Percentiles rank a stretch among this genome's conserved stretches.
Evolutionary conservation across 345 rosid species (phyloP).

Genomic region (Linum trigynum): DNA sequence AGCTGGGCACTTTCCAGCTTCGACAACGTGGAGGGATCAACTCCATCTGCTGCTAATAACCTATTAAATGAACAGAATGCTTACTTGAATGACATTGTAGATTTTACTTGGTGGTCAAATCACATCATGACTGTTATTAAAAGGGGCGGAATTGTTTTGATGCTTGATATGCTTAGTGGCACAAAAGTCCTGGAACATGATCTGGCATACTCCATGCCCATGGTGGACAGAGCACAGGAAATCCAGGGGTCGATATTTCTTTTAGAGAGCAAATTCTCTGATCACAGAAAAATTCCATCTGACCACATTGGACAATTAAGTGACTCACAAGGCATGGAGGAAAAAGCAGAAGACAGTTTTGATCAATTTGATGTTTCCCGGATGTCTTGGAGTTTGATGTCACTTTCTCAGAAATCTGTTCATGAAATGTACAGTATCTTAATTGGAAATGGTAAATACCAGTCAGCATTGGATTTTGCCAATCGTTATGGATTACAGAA

Average conservation of each 20-base stretch:
- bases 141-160: constrained; percentile 40
- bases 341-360: constrained; percentile 23
- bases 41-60: constrained; percentile 25
- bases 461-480: constrained; percentile 76
- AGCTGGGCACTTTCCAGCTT: constrained; percentile 28
- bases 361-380: constrained; percentile 29
- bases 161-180: constrained; percentile 49
- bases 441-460: constrained; percentile 46
- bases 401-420: constrained; percentile 69
- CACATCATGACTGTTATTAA: constrained; percentile 51
- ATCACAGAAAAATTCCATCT: constrained; percentile 23
- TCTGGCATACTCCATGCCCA: constrained; percentile 46
- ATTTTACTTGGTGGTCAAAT: constrained; percentile 96
- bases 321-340: constrained; percentile 21
- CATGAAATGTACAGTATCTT: constrained; percentile 71
- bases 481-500: constrained; percentile 61
- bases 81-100: constrained; percentile 36
- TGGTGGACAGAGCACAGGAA: constrained; percentile 48
- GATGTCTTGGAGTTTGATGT: constrained; percentile 58
- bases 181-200: constrained; percentile 42
- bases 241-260: constrained; percentile 55
- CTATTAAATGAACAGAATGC: constrained; percentile 19
- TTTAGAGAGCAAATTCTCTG: constrained; percentile 44
- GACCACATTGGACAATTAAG: constrained; percentile 24
- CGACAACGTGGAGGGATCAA: constrained; percentile 22